Evolutionary conservation across 305 asterid species (phyloP), one percentile per base, ranked within the genome.

Genomic region (Solanum aculeatissimum): DNA sequence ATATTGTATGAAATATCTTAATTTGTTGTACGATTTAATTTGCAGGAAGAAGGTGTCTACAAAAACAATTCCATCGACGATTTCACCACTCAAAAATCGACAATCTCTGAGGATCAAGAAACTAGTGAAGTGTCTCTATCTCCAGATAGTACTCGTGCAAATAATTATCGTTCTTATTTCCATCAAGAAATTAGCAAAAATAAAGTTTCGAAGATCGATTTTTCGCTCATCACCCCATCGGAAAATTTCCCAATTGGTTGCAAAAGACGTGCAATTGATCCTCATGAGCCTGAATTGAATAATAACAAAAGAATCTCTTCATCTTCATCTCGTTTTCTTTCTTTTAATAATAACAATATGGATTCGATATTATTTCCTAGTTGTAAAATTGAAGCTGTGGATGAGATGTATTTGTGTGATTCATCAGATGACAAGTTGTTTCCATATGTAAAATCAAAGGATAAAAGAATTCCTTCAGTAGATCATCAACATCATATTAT

Each of bases 401-500:
- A 75, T 75, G 84, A 65, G 45, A 40, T 58, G 45, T 60, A 58
- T 32, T 60, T 58, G 72, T 25, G 75, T 60, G 72, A 63, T 35
- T 54, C 54, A 57, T 55, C 40, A 57, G 53, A 42, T 42, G 45
- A 60, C 45, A 60, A 13, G 16, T 4, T 14, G 5, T 81, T 9
- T 1, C 82, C 60, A 27, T 9, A 16, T 2, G 1, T 16, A 0
- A 75, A 75, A 9, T 47, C 63, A 2, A 75, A 75, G 63, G 27
- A 75, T 27, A 75, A 29, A 75, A 75, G 18, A 75, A 5, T 75
- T 27, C 62, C 45, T 49, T 49, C 75, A 18, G 42, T 42, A 23
- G 84, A 60, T 4, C 45, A 86, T 4, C 60, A 86, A 51, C 86
- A 91, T 43, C 95, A 92, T 72, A 90, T 91, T 5, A 85, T 92